Conservation (phyloP, 2,329 filamentous ascomycete genomes). For the Blastomyces silverae region DNA sequence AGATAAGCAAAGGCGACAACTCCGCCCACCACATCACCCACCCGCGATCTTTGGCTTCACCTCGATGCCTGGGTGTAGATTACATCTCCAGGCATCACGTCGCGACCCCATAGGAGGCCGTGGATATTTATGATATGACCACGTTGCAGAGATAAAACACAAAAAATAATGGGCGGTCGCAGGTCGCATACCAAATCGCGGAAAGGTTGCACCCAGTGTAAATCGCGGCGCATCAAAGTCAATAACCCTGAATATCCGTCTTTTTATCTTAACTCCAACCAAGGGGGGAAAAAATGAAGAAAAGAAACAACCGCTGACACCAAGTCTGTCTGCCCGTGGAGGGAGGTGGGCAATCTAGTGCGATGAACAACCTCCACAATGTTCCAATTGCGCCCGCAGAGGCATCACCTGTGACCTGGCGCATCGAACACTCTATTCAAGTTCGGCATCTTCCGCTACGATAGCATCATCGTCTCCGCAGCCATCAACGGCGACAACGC, state of each 20-base stretch:
- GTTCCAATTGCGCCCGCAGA: slow-evolving; percentile 27
- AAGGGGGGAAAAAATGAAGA: neutral
- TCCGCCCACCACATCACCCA: neutral
- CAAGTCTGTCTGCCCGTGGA: slow-evolving; percentile 15
- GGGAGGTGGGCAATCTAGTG: slow-evolving; percentile 25
- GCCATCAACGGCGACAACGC: neutral
- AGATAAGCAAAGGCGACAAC: neutral
- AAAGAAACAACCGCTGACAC: slow-evolving; percentile 7
- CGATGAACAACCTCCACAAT: slow-evolving; percentile 26
- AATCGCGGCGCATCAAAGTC: slow-evolving; percentile 75
- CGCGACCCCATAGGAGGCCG: neutral
- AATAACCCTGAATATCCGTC: slow-evolving; percentile 5
- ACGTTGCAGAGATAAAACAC: neutral
- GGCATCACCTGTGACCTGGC: slow-evolving; percentile 27
- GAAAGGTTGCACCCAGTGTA: slow-evolving; percentile 97
- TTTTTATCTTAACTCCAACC: neutral
- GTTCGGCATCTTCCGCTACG: slow-evolving; percentile 14
- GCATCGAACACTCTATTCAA: slow-evolving; percentile 14
- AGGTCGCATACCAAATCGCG: slow-evolving; percentile 81
- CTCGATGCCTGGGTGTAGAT: neutral
- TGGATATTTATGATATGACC: neutral
- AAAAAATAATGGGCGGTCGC: slow-evolving; percentile 15
- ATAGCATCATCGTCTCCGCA: slow-evolving; percentile 6
- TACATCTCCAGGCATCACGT: neutral
- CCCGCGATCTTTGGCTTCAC: neutral